A percentile compares a stretch with the other conserved stretches of the same genome.
phyloP scores from a whole-genome alignment of 345 rosid species.

The Hibiscus syriacus region DNA sequence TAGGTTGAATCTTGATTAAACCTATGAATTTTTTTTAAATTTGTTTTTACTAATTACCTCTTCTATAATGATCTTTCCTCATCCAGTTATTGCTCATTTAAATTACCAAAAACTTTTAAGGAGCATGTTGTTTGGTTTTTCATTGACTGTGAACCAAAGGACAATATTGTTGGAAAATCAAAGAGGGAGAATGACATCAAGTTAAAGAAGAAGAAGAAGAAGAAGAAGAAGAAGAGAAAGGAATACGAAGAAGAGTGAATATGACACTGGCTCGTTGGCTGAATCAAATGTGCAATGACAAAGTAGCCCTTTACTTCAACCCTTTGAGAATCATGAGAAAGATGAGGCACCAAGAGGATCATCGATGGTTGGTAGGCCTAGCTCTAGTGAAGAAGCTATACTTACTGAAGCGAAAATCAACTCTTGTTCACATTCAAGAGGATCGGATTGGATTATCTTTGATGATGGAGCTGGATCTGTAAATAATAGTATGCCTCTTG shows the following conservation, averaged over 20 bases:
- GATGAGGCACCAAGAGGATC: background rate
- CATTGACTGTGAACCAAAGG: slow-evolving; percentile 36
- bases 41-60: background rate
- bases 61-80: background rate
- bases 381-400: background rate
- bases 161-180: background rate
- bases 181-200: background rate
- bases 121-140: slow-evolving; percentile 58
- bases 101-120: slow-evolving; percentile 34
- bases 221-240: background rate
- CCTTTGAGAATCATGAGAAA: background rate
- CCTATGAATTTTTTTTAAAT: background rate
- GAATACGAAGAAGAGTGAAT: background rate
- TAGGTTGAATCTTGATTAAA: background rate
- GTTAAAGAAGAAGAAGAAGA: background rate
- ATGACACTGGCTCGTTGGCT: background rate
- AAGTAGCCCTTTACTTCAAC: background rate
- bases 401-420: background rate
- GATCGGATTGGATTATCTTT: background rate
- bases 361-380: background rate
- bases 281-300: background rate
- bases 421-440: background rate
- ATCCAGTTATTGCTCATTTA: slow-evolving; percentile 49
- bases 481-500: background rate
- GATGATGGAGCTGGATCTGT: background rate